These are phyloP conservation scores for Lactuca saligna DNA, from an alignment of 129 eudicot genomes.

Conservation along the genomic window DNA sequence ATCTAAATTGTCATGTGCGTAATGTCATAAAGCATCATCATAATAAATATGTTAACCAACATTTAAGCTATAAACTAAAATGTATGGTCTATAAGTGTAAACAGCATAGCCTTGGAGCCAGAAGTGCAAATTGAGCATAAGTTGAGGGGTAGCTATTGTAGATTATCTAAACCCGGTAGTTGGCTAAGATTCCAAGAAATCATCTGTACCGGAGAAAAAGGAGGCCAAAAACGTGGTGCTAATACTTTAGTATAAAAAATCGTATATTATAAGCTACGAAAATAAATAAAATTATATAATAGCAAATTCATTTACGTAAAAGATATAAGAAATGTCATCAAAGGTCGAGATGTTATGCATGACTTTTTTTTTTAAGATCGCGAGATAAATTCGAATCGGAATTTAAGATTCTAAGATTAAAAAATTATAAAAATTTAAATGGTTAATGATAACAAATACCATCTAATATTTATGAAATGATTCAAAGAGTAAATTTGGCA, in stretches of 20 bases:
- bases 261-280: background rate
- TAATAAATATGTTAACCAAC: background rate
- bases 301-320: too few species aligned
- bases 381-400: too few species aligned
- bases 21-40: background rate
- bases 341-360: too few species aligned
- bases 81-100: background rate
- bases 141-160: conserved; percentile 4
- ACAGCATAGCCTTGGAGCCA: background rate
- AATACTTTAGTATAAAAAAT: background rate
- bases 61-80: background rate
- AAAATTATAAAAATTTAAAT: too few species aligned
- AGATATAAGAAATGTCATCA: too few species aligned
- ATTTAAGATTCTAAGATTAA: too few species aligned
- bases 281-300: too few species aligned
- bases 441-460: too few species aligned
- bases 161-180: background rate
- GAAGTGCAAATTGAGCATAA: background rate
- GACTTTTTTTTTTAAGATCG: too few species aligned
- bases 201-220: conserved; percentile 4
- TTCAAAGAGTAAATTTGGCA: too few species aligned
- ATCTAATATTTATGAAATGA: too few species aligned
- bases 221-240: background rate
- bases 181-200: conserved; percentile 20
- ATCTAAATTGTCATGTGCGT: background rate